Evolutionary conservation across 177 flowering plant species (phyloP).

Genomic region (Vitis hybrid): DNA sequence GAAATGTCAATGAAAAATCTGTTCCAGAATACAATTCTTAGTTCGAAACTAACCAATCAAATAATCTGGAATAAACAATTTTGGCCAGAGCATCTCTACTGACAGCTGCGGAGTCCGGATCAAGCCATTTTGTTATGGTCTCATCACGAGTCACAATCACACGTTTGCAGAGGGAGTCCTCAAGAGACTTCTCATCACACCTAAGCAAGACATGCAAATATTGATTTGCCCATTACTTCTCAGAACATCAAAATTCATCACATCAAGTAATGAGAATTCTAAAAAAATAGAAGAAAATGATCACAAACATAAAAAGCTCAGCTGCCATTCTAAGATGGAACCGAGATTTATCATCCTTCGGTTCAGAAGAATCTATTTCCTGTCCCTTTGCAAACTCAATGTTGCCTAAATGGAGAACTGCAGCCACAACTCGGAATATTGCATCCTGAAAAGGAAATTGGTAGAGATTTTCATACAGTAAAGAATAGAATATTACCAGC

Average conservation of each 20-base stretch:
- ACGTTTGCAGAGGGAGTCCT: slow-evolving; percentile 91
- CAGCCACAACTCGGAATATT: slow-evolving; percentile 93
- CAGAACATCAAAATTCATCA: background rate
- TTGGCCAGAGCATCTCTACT: slow-evolving; percentile 97
- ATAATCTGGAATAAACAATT: slow-evolving; percentile 81
- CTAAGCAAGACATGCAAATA: slow-evolving; percentile 35
- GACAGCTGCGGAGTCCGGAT: slow-evolving; percentile 83
- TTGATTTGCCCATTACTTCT: background rate
- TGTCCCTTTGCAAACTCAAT: slow-evolving; percentile 78
- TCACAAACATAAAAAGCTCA: slow-evolving; percentile 76
- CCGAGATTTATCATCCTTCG: slow-evolving; percentile 83
- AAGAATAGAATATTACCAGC: background rate
- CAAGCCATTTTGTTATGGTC: slow-evolving; percentile 81
- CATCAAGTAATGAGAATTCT: background rate
- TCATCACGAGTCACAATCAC: slow-evolving; percentile 96
- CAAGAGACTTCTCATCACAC: slow-evolving; percentile 90
- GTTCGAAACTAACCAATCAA: slow-evolving; percentile 73
- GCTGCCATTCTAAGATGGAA: slow-evolving; percentile 87
- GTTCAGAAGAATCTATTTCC: slow-evolving; percentile 84
- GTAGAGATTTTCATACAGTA: background rate
- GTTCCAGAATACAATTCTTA: too few species aligned
- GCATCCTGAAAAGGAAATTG: slow-evolving; percentile 61
- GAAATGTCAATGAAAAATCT: background rate
- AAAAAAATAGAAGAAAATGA: background rate
- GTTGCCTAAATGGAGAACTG: slow-evolving; percentile 96